Evolutionary conservation across 2,329 filamentous ascomycete species (phyloP).

Genomic region (Ramularia endophylla): DNA sequence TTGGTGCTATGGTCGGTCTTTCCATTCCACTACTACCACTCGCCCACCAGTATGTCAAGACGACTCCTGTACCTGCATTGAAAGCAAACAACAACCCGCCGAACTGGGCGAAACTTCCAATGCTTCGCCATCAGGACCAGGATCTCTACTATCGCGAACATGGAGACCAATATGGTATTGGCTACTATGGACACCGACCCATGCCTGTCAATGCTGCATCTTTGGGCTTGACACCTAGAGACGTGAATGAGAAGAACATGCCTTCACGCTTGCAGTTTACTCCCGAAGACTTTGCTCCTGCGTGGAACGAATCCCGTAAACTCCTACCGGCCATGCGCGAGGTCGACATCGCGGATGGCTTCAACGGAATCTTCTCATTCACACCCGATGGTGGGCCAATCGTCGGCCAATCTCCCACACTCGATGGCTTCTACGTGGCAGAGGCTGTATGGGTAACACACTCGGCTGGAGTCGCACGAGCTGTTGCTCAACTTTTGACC

Average conservation of each 20-base stretch:
- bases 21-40: conserved; percentile 55
- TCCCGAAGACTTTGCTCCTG: conserved; percentile 53
- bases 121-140: conserved; percentile 57
- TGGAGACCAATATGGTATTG: conserved; percentile 57
- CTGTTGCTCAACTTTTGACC: conserved; percentile 54
- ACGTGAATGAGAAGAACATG: conserved; percentile 56
- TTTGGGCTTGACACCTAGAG: conserved; percentile 47
- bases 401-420: conserved; percentile 51
- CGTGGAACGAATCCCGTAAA: conserved; percentile 52
- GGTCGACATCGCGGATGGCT: conserved; percentile 51
- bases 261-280: conserved; percentile 58
- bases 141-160: conserved; percentile 62
- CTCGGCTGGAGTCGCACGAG: conserved; percentile 57
- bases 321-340: conserved; percentile 49
- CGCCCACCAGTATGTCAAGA: conserved; percentile 60
- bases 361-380: conserved; percentile 63
- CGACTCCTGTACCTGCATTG: conserved; percentile 46
- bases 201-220: conserved; percentile 54
- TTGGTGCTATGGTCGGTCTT: conserved; percentile 56
- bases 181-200: conserved; percentile 58
- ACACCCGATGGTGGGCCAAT: conserved; percentile 59
- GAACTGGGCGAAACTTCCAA: conserved; percentile 51
- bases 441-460: conserved; percentile 64
- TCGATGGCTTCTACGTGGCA: conserved; percentile 59
- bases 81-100: conserved; percentile 37